Conservation (phyloP, 2,329 filamentous ascomycete species). For the Fusarium nanum region DNA sequence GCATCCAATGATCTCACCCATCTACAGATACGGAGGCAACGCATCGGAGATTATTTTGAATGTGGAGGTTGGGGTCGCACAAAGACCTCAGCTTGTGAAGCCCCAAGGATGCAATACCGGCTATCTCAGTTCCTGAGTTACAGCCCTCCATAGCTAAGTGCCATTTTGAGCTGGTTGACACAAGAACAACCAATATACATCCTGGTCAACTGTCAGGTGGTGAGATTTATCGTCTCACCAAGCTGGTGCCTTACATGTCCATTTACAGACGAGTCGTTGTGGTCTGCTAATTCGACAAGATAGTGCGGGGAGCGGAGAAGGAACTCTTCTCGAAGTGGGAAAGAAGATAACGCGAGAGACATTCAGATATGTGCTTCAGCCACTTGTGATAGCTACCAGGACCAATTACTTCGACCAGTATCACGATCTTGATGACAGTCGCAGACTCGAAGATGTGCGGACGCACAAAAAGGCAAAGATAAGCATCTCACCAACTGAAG, state of each 20-base stretch:
- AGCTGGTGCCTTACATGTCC: conserved; percentile 41
- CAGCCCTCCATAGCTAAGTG: conserved; percentile 14
- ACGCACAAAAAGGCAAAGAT: not conserved
- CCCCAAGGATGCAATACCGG: conserved; percentile 17
- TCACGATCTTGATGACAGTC: not conserved
- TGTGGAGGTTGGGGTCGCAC: conserved; percentile 31
- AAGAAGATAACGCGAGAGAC: not conserved
- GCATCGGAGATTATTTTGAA: conserved; percentile 38
- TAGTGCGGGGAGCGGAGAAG: conserved; percentile 4
- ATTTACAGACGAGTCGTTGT: conserved; percentile 14
- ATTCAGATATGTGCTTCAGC: not conserved
- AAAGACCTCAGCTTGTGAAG: conserved; percentile 29
- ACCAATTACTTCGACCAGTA: not conserved
- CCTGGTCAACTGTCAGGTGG: conserved; percentile 26
- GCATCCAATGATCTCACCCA: conserved; percentile 2
- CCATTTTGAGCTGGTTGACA: conserved; percentile 25
- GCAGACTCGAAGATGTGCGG: not conserved
- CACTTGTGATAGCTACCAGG: not conserved
- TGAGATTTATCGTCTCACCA: conserved; percentile 29
- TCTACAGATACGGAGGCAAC: conserved; percentile 8
- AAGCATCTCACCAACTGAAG: not conserved
- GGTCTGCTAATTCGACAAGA: conserved; percentile 12
- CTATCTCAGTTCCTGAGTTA: conserved; percentile 18
- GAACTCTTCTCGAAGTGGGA: not conserved
- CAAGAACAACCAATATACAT: conserved; percentile 27